Conservation (phyloP, 805 yeast genomes). For the Suhomyces sp. region DNA sequence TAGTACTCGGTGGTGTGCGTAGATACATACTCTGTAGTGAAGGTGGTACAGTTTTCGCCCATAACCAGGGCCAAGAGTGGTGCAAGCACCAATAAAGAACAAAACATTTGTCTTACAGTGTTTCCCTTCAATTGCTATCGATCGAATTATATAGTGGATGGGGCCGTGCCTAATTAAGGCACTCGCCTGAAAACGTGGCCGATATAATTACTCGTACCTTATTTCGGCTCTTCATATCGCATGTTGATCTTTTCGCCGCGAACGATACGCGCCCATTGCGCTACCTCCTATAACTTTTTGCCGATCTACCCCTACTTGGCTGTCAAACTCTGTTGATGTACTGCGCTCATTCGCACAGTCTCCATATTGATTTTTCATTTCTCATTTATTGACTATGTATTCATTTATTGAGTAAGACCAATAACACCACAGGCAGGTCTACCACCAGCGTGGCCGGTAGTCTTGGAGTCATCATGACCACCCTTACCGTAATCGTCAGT, state of each 20-base stretch:
- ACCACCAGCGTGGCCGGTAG: constrained; percentile 97
- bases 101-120: neutral
- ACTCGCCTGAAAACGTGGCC: neutral
- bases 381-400: constrained; percentile 1
- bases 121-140: neutral
- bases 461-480: constrained; percentile 84
- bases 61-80: neutral
- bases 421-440: constrained; percentile 99
- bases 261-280: too few relatives aligned
- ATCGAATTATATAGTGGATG: neutral
- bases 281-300: too few relatives aligned
- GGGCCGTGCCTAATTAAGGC: neutral
- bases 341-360: too few relatives aligned
- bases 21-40: constrained; percentile 4
- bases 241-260: too few relatives aligned
- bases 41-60: constrained; percentile 9
- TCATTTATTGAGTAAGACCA: constrained; percentile 55
- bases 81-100: neutral
- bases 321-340: too few relatives aligned
- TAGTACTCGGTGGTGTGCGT: constrained; percentile 8
- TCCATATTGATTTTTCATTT: neutral
- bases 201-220: neutral
- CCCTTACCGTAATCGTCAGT: constrained; percentile 94
- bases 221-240: neutral
- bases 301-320: too few relatives aligned